Conservation (phyloP, 176 grass and related monocot genomes). For the Saccharum spontaneum region DNA sequence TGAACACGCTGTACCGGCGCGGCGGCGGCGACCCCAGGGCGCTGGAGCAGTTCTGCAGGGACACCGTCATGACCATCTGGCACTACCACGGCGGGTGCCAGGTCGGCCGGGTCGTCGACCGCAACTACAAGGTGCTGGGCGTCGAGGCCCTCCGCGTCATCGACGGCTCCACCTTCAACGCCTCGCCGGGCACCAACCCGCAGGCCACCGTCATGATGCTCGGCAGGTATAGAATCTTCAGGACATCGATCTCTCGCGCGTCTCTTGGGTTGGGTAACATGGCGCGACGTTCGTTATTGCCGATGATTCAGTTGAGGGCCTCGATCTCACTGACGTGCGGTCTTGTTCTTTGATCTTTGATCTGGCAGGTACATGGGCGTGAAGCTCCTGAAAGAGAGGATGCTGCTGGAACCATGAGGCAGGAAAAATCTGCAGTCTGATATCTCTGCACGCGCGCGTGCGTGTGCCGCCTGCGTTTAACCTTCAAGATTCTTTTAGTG, state of each 20-base stretch:
- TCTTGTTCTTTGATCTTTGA: neutral
- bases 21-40: slow-evolving; percentile 40
- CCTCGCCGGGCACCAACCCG: slow-evolving; percentile 86
- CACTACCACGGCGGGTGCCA: slow-evolving; percentile 91
- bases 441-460: neutral
- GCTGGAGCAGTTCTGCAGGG: slow-evolving; percentile 77
- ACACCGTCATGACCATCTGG: slow-evolving; percentile 93
- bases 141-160: slow-evolving; percentile 68
- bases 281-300: neutral
- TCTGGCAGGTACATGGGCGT: slow-evolving; percentile 78
- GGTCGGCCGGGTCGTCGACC: slow-evolving; percentile 70
- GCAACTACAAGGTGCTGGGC: slow-evolving; percentile 65
- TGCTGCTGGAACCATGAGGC: slow-evolving; percentile 25
- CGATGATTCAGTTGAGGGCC: neutral
- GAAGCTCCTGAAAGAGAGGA: slow-evolving; percentile 67
- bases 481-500: slow-evolving; percentile 24
- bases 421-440: neutral
- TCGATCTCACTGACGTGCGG: neutral
- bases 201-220: slow-evolving; percentile 97
- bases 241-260: too few relatives aligned
- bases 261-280: neutral
- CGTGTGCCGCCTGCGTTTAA: neutral
- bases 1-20: slow-evolving; percentile 55
- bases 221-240: slow-evolving; percentile 41
- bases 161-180: slow-evolving; percentile 75